These are phyloP conservation scores for Castanea mollissima DNA, from an alignment of 306 rosid genomes.

Conservation along the genomic window DNA sequence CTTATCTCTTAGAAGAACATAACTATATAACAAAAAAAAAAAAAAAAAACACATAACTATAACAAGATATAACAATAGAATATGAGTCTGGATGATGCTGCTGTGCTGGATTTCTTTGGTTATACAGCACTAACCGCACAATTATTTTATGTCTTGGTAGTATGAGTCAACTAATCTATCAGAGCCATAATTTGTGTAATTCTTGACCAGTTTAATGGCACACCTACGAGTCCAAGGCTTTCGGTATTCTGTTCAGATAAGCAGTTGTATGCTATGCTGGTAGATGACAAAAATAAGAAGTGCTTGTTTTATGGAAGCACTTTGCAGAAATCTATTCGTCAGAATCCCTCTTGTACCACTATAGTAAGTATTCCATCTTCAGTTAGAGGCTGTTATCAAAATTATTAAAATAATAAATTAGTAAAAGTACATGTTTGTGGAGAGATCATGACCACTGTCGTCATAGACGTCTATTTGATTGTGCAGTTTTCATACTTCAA, in stretches of 20 bases:
- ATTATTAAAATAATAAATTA: neutral
- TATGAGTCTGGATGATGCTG: neutral
- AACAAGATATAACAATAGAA: neutral
- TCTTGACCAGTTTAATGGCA: constrained; percentile 66
- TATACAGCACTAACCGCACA: neutral
- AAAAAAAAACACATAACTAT: neutral
- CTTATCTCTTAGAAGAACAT: neutral
- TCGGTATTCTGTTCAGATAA: constrained; percentile 87
- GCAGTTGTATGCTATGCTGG: constrained; percentile 86
- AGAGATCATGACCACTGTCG: neutral
- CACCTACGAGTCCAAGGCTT: constrained; percentile 73
- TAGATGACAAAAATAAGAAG: constrained; percentile 80
- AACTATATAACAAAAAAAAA: too few species aligned
- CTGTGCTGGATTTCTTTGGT: neutral
- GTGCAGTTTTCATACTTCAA: neutral
- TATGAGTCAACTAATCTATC: neutral
- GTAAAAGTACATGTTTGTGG: neutral
- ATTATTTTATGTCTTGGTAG: neutral
- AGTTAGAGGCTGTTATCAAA: neutral
- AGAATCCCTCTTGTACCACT: constrained; percentile 45
- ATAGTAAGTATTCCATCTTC: constrained; percentile 44
- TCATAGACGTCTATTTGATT: neutral
- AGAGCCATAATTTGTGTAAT: neutral
- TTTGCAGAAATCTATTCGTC: constrained; percentile 62
- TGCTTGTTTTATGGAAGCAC: constrained; percentile 85